Base-by-base conservation (phyloP, 2,329 filamentous ascomycete species). In the Colletotrichum lentis region DNA sequence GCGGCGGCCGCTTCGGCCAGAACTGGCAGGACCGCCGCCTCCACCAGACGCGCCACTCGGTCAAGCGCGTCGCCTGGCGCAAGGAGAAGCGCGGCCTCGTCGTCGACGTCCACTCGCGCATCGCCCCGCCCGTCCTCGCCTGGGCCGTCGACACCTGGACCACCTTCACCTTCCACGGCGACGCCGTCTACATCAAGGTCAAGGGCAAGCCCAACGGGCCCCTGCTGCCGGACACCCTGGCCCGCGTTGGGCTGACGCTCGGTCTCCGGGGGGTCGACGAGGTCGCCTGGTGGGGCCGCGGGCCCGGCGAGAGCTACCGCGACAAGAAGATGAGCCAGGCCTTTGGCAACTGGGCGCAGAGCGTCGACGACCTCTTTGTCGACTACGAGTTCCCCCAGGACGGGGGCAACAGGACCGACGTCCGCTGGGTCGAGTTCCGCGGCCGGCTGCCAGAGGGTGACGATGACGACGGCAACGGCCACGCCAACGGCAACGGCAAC, bases 351-450 rank as follows among this genome's bases (percentile, higher is more conserved):
- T 88, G 82, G 77, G 79, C 79, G 2, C 72, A 75, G 12, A 72
- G 71, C 1, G 78, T 88, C 1, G 83, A 86, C 54, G 80, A 83
- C 1, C 78, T 92, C 0, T 86, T 84, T 75, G 81, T 85, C 1
- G 82, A 85, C 50, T 91, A 91, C 73, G 90, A 92, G 71, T 88
- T 86, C 63, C 90, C 90, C 0, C 90, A 92, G 75, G 90, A 92
- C 67, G 83, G 81, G 39, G 87, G 88, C 0, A 91, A 91, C 74
- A 81, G 87, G 20, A 88, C 85, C 0, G 89, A 91, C 72, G 85
- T 86, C 1, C 80, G 86, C 2, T 90, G 87, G 85, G 82, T 91
- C 3, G 80, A 83, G 74, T 80, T 86, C 62, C 72, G 76, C 22
- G 74, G 74, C 7, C 63, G 71, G 22, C 52, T 69, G 12, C 64